Base-by-base conservation (phyloP, 2,329 filamentous ascomycete genomes). In the Diaporthe humulicola region DNA sequence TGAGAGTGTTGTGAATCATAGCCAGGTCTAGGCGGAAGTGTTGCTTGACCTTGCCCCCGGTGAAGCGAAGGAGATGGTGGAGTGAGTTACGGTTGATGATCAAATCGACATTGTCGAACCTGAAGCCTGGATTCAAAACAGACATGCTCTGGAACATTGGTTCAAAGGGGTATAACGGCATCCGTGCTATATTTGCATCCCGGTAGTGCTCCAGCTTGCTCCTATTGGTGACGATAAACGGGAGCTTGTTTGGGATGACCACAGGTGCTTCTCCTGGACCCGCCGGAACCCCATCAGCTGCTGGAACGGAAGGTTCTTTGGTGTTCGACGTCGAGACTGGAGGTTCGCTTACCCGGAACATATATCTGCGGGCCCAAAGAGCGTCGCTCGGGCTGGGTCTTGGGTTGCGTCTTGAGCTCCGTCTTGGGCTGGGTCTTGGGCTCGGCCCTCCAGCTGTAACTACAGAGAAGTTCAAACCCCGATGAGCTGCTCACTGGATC, bases 91-190 rank as follows among this genome's bases (percentile, higher is more conserved):
- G 79, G 64, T 81, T 82, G 40, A 78, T 72, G 6, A 84, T 70
- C 5, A 84, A 38, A 42, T 84, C 81, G 30, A 83, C 69, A 4
- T 80, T 71, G 64, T 78, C 74, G 33, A 83, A 82, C 28, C 71
- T 74, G 64, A 76, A 74, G 1, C 25, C 28, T 0, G 79, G 79
- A 9, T 77, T 78, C 78, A 80, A 80, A 22, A 72, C 30, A 5
- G 73, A 73, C 9, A 79, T 74, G 57, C 81, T 81, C n/a, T 77
- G 73, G 50, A 84, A 81, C 17, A 81, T 69, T 5, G 79, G 76
- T 45, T 82, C 77, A 70, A 82, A 83, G 1, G 80, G 79, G 30
- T 77, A 79, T 17, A 70, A 25, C 1, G 79, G 75, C 70, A 75
- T 69, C 9, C 28, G 60, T 8, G 69, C 73, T 25, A n/a, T 25